Evolutionary conservation across 2,329 filamentous ascomycete genomes (phyloP), one percentile per base, ranked within the genome.

Genomic region (Aureobasidium sp.): DNA sequence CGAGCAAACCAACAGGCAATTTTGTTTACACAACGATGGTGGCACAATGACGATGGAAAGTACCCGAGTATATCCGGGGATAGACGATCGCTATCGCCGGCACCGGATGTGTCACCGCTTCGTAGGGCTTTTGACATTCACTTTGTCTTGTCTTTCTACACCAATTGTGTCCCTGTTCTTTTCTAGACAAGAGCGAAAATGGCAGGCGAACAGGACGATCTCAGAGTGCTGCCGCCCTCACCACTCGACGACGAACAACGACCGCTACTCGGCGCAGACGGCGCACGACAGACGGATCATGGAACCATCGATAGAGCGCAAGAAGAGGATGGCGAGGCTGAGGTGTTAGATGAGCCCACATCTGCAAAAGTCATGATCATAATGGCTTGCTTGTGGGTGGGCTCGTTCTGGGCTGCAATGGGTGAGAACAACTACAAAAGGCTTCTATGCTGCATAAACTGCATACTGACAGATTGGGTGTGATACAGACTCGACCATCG

Each of bases 401-500:
- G 75, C 4, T 75, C 76, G 1, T 80, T 81, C 58, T 71, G 80
- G 34, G 77, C 78, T 42, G 78, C 78, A 3, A 62, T 80, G n/a
- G 76, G 74, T 76, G 59, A 16, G 55, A 35, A 21, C n/a, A n/a
- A n/a, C 42, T 56, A n/a, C n/a, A n/a, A n/a, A n/a, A n/a, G n/a
- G n/a, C n/a, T n/a, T n/a, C n/a, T n/a, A n/a, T n/a, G n/a, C n/a
- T n/a, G n/a, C n/a, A n/a, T n/a, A 27, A 35, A 17, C 12, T 14
- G 53, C 44, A 21, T n/a, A 30, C 29, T 35, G 22, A 21, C 30
- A 12, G 14, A 25, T 32, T 22, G 7, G 3, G 2, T n/a, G n/a
- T n/a, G 24, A 25, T 30, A 22, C 34, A 72, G 89, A 95, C 69
- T 80, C 80, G 1, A 93, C 88, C 42, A 85, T 95, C 58, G 88